A percentile compares a stretch with the other conserved stretches of the same genome.
Evolutionary conservation across 2,329 filamentous ascomycete genomes (phyloP).

Genomic region (Alternaria panax): DNA sequence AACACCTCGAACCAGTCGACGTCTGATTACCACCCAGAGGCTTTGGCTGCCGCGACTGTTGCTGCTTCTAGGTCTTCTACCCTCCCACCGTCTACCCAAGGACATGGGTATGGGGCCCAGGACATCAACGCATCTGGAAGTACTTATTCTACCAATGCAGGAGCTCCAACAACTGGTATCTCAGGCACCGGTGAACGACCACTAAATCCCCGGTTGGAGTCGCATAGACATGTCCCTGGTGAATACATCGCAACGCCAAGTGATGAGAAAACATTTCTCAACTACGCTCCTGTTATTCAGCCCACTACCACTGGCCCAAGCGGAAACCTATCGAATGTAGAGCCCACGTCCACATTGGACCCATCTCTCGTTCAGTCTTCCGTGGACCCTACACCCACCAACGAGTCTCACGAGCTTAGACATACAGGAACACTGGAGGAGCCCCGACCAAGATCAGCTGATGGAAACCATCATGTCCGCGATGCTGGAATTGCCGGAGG

Average conservation of each 20-base stretch:
- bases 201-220: slow-evolving; percentile 42
- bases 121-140: slow-evolving; percentile 26
- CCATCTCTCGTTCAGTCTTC: neutral
- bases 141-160: slow-evolving; percentile 1
- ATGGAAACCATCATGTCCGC: slow-evolving; percentile 35
- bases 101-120: slow-evolving; percentile 25
- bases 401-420: slow-evolving; percentile 28
- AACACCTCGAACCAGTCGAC: neutral
- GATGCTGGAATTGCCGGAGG: slow-evolving; percentile 39
- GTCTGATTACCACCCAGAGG: slow-evolving; percentile 28
- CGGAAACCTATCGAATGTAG: neutral
- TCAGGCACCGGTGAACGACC: slow-evolving; percentile 15
- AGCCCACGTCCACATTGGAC: neutral
- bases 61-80: slow-evolving; percentile 17
- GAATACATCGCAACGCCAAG: slow-evolving; percentile 42
- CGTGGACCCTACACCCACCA: neutral
- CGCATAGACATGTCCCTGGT: slow-evolving; percentile 45
- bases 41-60: slow-evolving; percentile 24
- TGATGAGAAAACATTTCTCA: slow-evolving; percentile 39
- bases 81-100: slow-evolving; percentile 8
- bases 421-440: slow-evolving; percentile 36
- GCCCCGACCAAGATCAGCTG: slow-evolving; percentile 23
- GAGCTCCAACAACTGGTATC: neutral
- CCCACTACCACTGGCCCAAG: slow-evolving; percentile 1
- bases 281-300: slow-evolving; percentile 16